phyloP scores from a whole-genome alignment of 2,329 filamentous ascomycete species.

The Penicillium sp. region DNA sequence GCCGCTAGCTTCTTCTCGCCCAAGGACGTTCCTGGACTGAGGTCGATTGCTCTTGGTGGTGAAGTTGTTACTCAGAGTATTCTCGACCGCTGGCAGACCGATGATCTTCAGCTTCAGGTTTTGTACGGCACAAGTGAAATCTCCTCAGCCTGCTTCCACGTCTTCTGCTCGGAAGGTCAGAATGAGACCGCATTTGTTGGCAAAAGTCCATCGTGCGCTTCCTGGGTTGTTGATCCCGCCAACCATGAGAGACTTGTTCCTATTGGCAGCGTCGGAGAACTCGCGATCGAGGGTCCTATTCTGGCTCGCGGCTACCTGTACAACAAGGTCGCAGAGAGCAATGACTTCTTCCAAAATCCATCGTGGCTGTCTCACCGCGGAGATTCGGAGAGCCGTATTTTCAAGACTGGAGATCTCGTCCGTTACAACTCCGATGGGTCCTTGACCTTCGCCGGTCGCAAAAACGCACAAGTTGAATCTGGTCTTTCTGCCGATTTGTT shows the following conservation, averaged over 20 bases:
- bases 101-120: constrained; percentile 22
- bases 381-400: constrained; percentile 16
- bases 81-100: constrained; percentile 15
- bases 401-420: constrained; percentile 44
- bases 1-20: constrained; percentile 23
- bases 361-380: constrained; percentile 22
- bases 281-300: constrained; percentile 43
- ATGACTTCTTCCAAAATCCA: constrained; percentile 54
- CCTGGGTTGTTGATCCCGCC: constrained; percentile 39
- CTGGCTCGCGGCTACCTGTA: constrained; percentile 61
- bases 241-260: constrained; percentile 34
- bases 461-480: constrained; percentile 13
- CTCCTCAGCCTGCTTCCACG: constrained; percentile 28
- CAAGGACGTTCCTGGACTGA: constrained; percentile 31
- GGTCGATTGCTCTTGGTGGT: constrained; percentile 25
- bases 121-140: constrained; percentile 30
- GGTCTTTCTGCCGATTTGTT: constrained; percentile 3
- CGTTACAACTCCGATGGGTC: constrained; percentile 40
- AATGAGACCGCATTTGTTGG: constrained; percentile 22
- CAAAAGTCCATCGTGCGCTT: constrained; percentile 23
- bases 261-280: constrained; percentile 34
- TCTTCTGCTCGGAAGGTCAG: neutral
- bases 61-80: constrained; percentile 11
- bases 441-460: constrained; percentile 36
- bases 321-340: constrained; percentile 50